phyloP scores from a whole-genome alignment of 2,329 filamentous ascomycete genomes.

The Cladosporium phlei region DNA sequence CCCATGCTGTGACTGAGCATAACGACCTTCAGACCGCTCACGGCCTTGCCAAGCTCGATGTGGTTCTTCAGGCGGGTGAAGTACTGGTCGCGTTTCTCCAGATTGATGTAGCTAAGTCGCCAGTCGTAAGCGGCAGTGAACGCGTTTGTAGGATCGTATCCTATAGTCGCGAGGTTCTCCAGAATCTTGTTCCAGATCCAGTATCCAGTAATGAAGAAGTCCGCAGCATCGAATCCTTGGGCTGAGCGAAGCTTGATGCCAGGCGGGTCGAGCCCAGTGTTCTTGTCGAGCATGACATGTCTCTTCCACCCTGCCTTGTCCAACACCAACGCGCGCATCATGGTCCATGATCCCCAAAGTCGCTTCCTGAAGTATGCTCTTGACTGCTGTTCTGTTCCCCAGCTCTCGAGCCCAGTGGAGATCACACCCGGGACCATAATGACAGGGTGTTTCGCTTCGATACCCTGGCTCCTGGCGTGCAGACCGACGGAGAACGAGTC shows the following conservation, averaged over 20 bases:
- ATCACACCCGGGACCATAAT: slow-evolving; percentile 98
- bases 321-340: slow-evolving; percentile 91
- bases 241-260: slow-evolving; percentile 86
- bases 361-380: slow-evolving; percentile 90
- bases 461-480: slow-evolving; percentile 74
- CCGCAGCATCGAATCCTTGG: slow-evolving; percentile 94
- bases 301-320: slow-evolving; percentile 94
- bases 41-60: slow-evolving; percentile 75
- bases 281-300: slow-evolving; percentile 94
- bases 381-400: slow-evolving; percentile 82
- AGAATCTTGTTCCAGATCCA: slow-evolving; percentile 99
- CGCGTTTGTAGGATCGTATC: slow-evolving; percentile 81
- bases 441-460: slow-evolving; percentile 77
- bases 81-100: slow-evolving; percentile 87
- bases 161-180: slow-evolving; percentile 91
- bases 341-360: slow-evolving; percentile 96
- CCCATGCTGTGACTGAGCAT: slow-evolving; percentile 96
- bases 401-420: slow-evolving; percentile 92
- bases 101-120: slow-evolving; percentile 83
- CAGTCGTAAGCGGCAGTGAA: slow-evolving; percentile 78
- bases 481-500: slow-evolving; percentile 90
- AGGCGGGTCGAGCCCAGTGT: slow-evolving; percentile 84
- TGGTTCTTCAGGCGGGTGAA: slow-evolving; percentile 86
- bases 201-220: slow-evolving; percentile 86
- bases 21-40: slow-evolving; percentile 73